Base-by-base conservation (phyloP, 2,329 filamentous ascomycete genomes). In the Capronia americana region DNA sequence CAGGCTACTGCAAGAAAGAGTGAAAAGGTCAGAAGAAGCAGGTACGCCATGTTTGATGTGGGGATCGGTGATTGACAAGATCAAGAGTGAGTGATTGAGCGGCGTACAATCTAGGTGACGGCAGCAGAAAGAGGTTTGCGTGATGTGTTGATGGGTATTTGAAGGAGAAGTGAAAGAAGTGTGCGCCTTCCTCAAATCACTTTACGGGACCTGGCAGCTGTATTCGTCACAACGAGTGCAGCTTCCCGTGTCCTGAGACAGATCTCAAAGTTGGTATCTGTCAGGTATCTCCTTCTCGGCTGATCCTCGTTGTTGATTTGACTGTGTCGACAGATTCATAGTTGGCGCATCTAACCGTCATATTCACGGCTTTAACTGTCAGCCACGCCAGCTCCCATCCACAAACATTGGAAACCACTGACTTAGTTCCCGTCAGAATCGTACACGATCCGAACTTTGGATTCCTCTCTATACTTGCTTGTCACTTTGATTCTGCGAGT, bases 391-490 rank as follows among this genome's bases (percentile, higher is more conserved):
- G 46, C 11, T 32, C 41, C 44, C 24, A 23, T 53, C 20, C 28
- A 41, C n/a, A 30, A 14, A 23, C 57, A 24, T 32, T 5, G 17
- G 24, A 30, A 41, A 8, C 30, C 2, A 28, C 14, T 46, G 23
- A 30, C 32, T 38, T 14, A 26, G 32, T 34, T 28, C 58, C 46
- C 20, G 14, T 38, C 48, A 17, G 14, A 41, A n/a, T 67, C 65
- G 65, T 68, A 73, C 56, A 71, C 65, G 70, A 70, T 68, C 26
- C 61, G 59, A n/a, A 60, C 64, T 41, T 55, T 68, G n/a, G 67
- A 20, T 46, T 67, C 57, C 34, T 70, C 63, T 20, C 66, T 63
- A 10, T 63, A 32, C 28, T 62, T 62, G 51, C 62, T 68, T 56
- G 51, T 63, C 41, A 51, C 66, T 14, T 65, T 54, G 30, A 71